Conservation (phyloP, 2,329 filamentous ascomycete genomes). For the Phialemoniopsis sp. region DNA sequence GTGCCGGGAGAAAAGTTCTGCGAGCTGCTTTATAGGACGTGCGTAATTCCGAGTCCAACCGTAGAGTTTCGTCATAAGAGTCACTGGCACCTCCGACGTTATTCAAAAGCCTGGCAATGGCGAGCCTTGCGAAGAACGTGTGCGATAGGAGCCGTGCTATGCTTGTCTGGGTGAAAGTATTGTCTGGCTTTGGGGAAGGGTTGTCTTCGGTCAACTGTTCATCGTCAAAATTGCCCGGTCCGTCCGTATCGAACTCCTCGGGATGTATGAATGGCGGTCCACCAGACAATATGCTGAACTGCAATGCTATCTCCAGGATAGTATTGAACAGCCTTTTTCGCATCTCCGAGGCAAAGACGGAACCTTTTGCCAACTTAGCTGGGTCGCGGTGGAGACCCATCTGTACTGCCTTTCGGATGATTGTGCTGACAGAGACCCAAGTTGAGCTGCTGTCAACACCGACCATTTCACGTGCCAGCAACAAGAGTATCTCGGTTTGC, state of each 20-base stretch:
- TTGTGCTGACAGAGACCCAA: conserved; percentile 38
- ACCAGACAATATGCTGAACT: conserved; percentile 39
- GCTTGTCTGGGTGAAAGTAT: not conserved
- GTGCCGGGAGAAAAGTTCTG: conserved; percentile 19
- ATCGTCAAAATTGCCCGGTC: conserved; percentile 46
- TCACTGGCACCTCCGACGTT: conserved; percentile 17
- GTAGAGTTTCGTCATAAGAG: conserved; percentile 39
- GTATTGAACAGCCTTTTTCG: conserved; percentile 49
- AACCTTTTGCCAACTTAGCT: conserved; percentile 23
- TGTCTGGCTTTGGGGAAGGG: conserved; percentile 23
- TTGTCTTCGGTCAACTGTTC: conserved; percentile 30
- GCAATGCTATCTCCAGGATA: conserved; percentile 41
- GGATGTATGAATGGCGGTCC: conserved; percentile 38
- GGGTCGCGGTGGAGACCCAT: conserved; percentile 50
- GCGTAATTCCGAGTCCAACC: conserved; percentile 35
- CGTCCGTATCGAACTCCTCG: conserved; percentile 43
- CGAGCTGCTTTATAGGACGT: conserved; percentile 34
- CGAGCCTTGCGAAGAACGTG: too few relatives aligned
- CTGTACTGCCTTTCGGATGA: conserved; percentile 40
- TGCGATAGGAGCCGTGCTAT: too few relatives aligned
- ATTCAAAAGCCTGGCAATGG: conserved; percentile 14
- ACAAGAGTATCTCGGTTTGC: conserved; percentile 48
- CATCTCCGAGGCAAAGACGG: conserved; percentile 36
- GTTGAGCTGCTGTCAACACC: conserved; percentile 38
- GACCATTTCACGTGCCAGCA: conserved; percentile 40